Evolutionary conservation across 1,284 basidiomycete species (phyloP).

Genomic region (Polyporus tsugae): DNA sequence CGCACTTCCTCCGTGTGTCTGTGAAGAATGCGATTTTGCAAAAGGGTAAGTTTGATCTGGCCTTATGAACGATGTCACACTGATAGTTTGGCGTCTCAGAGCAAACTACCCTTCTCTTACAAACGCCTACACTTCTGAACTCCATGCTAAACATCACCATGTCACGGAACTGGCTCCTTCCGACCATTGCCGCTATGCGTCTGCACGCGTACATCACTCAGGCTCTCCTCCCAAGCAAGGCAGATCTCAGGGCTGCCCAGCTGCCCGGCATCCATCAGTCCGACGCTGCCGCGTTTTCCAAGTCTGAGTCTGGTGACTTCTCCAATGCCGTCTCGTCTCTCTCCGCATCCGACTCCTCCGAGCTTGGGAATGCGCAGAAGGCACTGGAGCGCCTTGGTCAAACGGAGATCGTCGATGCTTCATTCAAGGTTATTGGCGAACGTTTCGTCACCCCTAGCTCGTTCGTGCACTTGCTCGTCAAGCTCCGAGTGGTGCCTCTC

Average conservation of each 20-base stretch:
- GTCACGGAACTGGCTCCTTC: slow-evolving; percentile 91
- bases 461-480: slow-evolving; percentile 89
- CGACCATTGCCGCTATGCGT: slow-evolving; percentile 82
- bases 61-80: background rate
- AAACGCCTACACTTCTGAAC: slow-evolving; percentile 78
- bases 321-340: slow-evolving; percentile 52
- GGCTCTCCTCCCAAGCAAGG: slow-evolving; percentile 73
- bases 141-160: slow-evolving; percentile 87
- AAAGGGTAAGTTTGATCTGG: slow-evolving; percentile 58
- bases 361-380: slow-evolving; percentile 68
- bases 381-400: slow-evolving; percentile 81
- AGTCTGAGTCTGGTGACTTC: slow-evolving; percentile 63
- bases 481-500: slow-evolving; percentile 75
- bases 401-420: slow-evolving; percentile 84
- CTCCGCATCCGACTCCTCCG: slow-evolving; percentile 61
- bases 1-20: slow-evolving; percentile 84
- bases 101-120: slow-evolving; percentile 73
- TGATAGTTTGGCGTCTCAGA: slow-evolving; percentile 50
- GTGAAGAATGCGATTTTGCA: slow-evolving; percentile 64
- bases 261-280: slow-evolving; percentile 75
- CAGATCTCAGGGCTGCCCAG: slow-evolving; percentile 65
- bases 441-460: slow-evolving; percentile 88
- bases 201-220: slow-evolving; percentile 89
- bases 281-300: slow-evolving; percentile 52
- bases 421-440: slow-evolving; percentile 95